These are phyloP conservation scores for Xylariaceae sp. DNA, from an alignment of 2,329 filamentous ascomycete genomes.

Conservation along the genomic window DNA sequence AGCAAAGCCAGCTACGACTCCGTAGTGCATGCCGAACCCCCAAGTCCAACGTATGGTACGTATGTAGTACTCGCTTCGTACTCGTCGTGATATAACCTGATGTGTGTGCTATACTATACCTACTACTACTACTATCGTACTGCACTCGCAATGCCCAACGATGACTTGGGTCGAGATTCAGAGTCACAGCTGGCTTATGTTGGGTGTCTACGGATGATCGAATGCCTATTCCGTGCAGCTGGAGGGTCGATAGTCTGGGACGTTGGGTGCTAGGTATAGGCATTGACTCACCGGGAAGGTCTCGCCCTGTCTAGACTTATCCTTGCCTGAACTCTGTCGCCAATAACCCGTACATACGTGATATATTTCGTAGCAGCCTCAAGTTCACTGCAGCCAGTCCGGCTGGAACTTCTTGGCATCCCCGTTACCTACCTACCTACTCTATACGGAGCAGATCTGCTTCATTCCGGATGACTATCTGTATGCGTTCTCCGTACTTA, in stretches of 20 bases:
- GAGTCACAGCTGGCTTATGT: background rate
- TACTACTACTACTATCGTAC: no score
- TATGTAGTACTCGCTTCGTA: no score
- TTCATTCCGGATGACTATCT: no score
- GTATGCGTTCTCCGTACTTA: no score
- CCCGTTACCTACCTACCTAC: background rate
- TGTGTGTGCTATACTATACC: background rate
- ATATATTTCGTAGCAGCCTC: background rate
- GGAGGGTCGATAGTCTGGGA: background rate
- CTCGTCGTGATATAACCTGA: background rate
- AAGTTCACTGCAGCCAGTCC: background rate
- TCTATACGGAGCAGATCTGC: no score
- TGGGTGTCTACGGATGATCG: background rate
- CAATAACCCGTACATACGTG: background rate
- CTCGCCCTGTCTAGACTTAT: constrained; percentile 14
- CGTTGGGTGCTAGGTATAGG: background rate
- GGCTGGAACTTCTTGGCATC: background rate
- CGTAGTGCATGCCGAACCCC: no score
- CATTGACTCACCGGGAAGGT: constrained; percentile 9
- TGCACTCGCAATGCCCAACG: background rate
- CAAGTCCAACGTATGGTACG: no score
- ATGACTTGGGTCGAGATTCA: background rate
- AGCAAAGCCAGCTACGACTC: no score
- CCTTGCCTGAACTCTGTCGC: background rate
- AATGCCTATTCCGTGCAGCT: background rate